Evolutionary conservation across 2,329 filamentous ascomycete genomes (phyloP).

Genomic region (Neopestalotiopsis clavispora): DNA sequence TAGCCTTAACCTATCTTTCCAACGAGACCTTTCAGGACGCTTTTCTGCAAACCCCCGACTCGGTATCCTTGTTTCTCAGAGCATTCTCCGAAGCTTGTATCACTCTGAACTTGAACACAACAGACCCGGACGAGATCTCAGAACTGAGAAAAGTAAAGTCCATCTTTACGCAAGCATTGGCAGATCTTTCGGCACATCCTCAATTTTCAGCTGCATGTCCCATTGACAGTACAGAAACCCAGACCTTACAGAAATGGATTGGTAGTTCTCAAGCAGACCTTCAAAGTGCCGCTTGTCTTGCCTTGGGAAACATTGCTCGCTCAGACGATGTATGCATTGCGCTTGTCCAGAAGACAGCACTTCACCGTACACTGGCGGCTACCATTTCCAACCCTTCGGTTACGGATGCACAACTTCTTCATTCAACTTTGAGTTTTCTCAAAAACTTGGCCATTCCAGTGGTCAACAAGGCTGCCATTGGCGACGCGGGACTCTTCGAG

Average conservation of each 20-base stretch:
- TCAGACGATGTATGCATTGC: conserved; percentile 58
- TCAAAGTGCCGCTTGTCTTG: conserved; percentile 63
- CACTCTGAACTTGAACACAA: conserved; percentile 44
- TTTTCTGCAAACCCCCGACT: conserved; percentile 45
- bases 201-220: conserved; percentile 48
- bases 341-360: conserved; percentile 52
- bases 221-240: conserved; percentile 46
- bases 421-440: conserved; percentile 63
- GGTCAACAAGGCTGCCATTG: conserved; percentile 58
- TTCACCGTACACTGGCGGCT: conserved; percentile 48
- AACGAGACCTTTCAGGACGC: conserved; percentile 55
- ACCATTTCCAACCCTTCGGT: conserved; percentile 46
- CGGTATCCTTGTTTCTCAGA: conserved; percentile 49
- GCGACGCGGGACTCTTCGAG: conserved; percentile 49
- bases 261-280: conserved; percentile 45
- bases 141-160: conserved; percentile 54
- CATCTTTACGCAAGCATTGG: conserved; percentile 55
- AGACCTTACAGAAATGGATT: conserved; percentile 54
- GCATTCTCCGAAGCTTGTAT: conserved; percentile 54
- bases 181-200: conserved; percentile 56
- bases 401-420: conserved; percentile 56
- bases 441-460: conserved; percentile 67
- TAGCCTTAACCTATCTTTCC: conserved; percentile 61
- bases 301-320: conserved; percentile 65
- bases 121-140: conserved; percentile 51